These are phyloP conservation scores for Aspergillus persii DNA, from an alignment of 2,329 filamentous ascomycete species.

Conservation along the genomic window DNA sequence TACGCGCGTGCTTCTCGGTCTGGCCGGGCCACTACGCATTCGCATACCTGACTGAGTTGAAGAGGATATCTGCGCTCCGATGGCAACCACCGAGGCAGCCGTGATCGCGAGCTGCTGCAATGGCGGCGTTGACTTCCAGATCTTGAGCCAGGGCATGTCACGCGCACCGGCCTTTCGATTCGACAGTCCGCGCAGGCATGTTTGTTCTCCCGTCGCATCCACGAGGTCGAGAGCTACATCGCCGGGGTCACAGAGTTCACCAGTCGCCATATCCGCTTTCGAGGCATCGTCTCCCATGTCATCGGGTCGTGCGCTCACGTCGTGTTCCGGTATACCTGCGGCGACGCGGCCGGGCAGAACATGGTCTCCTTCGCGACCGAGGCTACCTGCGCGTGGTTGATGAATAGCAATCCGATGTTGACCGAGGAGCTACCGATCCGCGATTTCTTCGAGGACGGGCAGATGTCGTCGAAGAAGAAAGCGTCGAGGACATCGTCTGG, in stretches of 20 bases:
- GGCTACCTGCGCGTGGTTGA: constrained; percentile 18
- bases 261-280: constrained; percentile 4
- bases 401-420: neutral
- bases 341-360: constrained; percentile 30
- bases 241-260: constrained; percentile 1
- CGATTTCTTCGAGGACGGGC: constrained; percentile 19
- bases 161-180: constrained; percentile 27
- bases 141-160: constrained; percentile 21
- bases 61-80: constrained; percentile 22
- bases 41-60: neutral
- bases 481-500: constrained; percentile 27
- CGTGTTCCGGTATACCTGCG: constrained; percentile 23
- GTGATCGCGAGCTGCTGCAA: constrained; percentile 28
- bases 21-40: constrained; percentile 6
- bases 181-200: constrained; percentile 17
- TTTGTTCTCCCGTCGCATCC: constrained; percentile 8
- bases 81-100: constrained; percentile 30
- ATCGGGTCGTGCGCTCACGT: constrained; percentile 24
- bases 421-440: neutral
- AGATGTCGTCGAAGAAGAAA: constrained; percentile 27
- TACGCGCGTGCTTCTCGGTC: constrained; percentile 4
- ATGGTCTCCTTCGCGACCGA: constrained; percentile 32
- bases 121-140: constrained; percentile 16
- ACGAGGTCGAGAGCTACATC: neutral
- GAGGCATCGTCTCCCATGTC: constrained; percentile 17